phyloP scores from a whole-genome alignment of 2,329 filamentous ascomycete species.

The Parastagonospora avenae region DNA sequence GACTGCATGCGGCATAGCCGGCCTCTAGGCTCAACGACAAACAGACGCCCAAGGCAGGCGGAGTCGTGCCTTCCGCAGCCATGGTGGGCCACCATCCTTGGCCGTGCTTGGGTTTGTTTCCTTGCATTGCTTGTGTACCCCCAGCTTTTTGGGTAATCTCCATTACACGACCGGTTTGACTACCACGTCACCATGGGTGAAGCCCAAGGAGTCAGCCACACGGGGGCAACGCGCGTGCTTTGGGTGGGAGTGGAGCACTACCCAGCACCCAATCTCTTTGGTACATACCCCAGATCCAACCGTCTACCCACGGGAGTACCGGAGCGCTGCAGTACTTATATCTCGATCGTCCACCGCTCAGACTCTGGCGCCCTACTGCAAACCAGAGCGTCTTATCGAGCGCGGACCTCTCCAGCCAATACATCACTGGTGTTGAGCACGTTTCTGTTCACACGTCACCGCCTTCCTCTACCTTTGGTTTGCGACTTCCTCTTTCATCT shows the following conservation, averaged over 20 bases:
- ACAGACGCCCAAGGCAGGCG: constrained; percentile 30
- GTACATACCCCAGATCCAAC: constrained; percentile 23
- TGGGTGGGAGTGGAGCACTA: constrained; percentile 29
- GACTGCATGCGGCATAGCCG: constrained; percentile 29
- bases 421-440: constrained; percentile 22
- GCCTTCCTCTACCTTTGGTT: constrained; percentile 8
- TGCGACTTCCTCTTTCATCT: constrained; percentile 10
- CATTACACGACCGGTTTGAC: constrained; percentile 38
- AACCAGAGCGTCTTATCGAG: constrained; percentile 19
- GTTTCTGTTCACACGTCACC: constrained; percentile 9
- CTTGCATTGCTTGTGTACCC: constrained; percentile 45
- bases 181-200: constrained; percentile 43
- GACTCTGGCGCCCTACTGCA: constrained; percentile 5
- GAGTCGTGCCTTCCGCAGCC: constrained; percentile 34
- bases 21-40: constrained; percentile 26
- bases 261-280: constrained; percentile 20
- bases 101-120: constrained; percentile 40
- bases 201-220: constrained; percentile 23
- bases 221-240: constrained; percentile 33
- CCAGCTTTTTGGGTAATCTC: constrained; percentile 26
- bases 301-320: constrained; percentile 13
- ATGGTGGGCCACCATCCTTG: constrained; percentile 33
- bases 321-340: constrained; percentile 22
- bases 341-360: constrained; percentile 11
- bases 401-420: constrained; percentile 21